A percentile compares a stretch with the other conserved stretches of the same genome.
Conservation (phyloP, 176 grass and related monocot genomes). For the Melocanna baccifera region DNA sequence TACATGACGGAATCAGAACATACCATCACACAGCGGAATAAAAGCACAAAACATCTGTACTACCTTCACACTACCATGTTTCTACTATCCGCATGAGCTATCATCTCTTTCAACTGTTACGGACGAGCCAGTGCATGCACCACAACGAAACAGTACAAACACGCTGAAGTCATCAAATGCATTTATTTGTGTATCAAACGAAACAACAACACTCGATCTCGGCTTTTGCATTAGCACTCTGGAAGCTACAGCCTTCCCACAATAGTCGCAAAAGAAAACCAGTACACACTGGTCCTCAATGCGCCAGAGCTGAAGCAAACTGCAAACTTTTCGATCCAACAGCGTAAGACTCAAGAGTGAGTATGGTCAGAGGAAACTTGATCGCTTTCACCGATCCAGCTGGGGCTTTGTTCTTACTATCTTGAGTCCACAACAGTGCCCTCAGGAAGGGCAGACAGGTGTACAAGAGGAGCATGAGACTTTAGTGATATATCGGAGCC, state of each 20-base stretch:
- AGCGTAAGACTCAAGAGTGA: background rate
- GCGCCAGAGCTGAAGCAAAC: conserved; percentile 7
- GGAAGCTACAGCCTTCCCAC: background rate
- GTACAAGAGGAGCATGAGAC: conserved; percentile 34
- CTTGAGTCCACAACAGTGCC: conserved; percentile 46
- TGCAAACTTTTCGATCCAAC: background rate
- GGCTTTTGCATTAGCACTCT: conserved; percentile 14
- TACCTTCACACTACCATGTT: no score
- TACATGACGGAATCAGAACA: no score
- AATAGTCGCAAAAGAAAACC: conserved; percentile 12
- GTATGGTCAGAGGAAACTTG: conserved; percentile 21
- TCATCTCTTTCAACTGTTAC: no score
- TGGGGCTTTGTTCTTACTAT: background rate
- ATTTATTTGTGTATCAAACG: conserved; percentile 7
- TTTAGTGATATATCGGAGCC: conserved; percentile 24
- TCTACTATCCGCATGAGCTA: no score
- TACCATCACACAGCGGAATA: no score
- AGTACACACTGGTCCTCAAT: background rate
- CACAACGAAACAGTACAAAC: background rate
- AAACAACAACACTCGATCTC: background rate
- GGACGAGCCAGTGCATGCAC: no score
- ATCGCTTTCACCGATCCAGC: background rate
- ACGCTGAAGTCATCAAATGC: background rate
- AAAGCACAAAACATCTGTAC: no score
- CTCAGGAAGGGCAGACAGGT: conserved; percentile 31